Evolutionary conservation across 164 flowering plant genomes (phyloP).

Genomic region (Piper betle): DNA sequence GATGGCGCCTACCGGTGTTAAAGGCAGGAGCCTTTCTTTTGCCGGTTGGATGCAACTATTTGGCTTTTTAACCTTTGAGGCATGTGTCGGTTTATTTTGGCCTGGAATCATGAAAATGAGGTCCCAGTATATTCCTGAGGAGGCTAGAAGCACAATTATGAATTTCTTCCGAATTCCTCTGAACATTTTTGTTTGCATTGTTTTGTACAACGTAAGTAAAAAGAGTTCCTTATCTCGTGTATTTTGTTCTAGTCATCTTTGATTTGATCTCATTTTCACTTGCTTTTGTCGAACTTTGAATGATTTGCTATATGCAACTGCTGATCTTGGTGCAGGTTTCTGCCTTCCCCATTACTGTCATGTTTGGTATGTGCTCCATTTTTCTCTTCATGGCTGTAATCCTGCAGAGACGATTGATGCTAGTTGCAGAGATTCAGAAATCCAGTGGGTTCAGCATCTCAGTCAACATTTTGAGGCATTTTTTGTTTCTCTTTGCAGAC

Average conservation of each 20-base stretch:
- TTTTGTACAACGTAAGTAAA: slow-evolving; percentile 60
- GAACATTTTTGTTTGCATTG: slow-evolving; percentile 83
- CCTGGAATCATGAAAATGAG: slow-evolving; percentile 99
- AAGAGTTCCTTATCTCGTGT: neutral
- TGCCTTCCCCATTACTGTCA: slow-evolving; percentile 91
- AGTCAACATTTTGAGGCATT: neutral
- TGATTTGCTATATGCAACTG: neutral
- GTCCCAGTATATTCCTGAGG: slow-evolving; percentile 97
- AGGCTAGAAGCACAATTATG: slow-evolving; percentile 96
- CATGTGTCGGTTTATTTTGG: slow-evolving; percentile 96
- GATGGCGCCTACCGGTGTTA: slow-evolving; percentile 48
- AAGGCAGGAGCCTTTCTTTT: slow-evolving; percentile 70
- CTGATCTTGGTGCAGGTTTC: slow-evolving; percentile 42
- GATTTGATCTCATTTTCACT: neutral
- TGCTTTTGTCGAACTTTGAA: neutral
- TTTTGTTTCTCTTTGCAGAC: neutral
- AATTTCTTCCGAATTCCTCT: slow-evolving; percentile 98
- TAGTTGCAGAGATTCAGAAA: slow-evolving; percentile 52
- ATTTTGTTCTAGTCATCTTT: neutral
- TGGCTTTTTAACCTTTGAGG: slow-evolving; percentile 86
- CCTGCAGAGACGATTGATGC: slow-evolving; percentile 75
- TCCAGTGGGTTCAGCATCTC: slow-evolving; percentile 47
- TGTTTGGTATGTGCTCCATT: slow-evolving; percentile 98
- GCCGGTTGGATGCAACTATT: slow-evolving; percentile 66
- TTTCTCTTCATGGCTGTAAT: slow-evolving; percentile 79